Evolutionary conservation across 2,329 filamentous ascomycete genomes (phyloP).

Genomic region (Fusarium palustre): DNA sequence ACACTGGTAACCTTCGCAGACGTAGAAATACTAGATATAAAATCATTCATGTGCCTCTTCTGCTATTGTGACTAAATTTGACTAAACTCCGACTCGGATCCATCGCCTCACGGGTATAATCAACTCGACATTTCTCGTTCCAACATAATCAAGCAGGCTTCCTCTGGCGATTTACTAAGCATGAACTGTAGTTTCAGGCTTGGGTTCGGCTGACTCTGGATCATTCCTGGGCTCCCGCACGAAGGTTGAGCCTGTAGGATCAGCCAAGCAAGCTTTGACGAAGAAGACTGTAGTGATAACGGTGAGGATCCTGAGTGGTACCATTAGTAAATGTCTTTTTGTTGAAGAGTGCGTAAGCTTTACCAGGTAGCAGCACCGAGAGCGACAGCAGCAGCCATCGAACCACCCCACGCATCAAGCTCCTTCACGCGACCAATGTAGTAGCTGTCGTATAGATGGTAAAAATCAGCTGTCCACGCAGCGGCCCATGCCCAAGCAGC

Average conservation of each 20-base stretch:
- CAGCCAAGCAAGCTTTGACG: constrained; percentile 49
- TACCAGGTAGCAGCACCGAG: constrained; percentile 58
- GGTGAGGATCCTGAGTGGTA: constrained; percentile 51
- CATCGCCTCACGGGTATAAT: not conserved
- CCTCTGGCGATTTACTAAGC: not conserved
- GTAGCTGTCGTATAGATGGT: constrained; percentile 42
- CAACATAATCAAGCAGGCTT: not conserved
- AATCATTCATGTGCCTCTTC: not conserved
- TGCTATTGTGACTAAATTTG: not conserved
- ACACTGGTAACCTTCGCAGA: not conserved
- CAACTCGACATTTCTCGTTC: not conserved
- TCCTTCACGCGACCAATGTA: constrained; percentile 18
- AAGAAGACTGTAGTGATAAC: constrained; percentile 56
- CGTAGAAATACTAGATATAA: constrained; percentile 1
- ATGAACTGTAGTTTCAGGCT: constrained; percentile 13
- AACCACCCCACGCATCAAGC: constrained; percentile 43
- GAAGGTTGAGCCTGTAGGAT: constrained; percentile 31
- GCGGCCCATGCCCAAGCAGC: constrained; percentile 54
- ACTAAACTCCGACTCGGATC: not conserved
- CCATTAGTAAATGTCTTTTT: not conserved
- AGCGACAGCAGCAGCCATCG: constrained; percentile 55
- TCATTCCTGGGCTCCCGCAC: constrained; percentile 12
- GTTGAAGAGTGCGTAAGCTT: constrained; percentile 10
- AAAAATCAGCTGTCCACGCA: constrained; percentile 49
- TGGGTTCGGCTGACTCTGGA: constrained; percentile 30